These are phyloP conservation scores for Urochloa ruziziensis DNA, from an alignment of 176 grass and related monocot genomes.

Conservation along the genomic window DNA sequence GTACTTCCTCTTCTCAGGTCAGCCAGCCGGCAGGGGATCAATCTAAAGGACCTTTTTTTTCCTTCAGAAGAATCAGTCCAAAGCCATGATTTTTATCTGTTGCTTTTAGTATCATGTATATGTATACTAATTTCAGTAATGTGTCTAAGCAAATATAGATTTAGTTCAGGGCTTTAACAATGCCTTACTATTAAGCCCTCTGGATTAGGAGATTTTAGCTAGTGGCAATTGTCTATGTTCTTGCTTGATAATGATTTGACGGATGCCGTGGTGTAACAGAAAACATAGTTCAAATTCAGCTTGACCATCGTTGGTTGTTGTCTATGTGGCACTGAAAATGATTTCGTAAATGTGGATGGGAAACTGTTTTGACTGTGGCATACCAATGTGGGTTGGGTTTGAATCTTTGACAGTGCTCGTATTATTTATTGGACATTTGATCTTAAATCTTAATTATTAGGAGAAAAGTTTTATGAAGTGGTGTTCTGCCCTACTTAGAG, in stretches of 20 bases:
- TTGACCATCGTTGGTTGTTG: not conserved
- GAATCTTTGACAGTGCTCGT: not conserved
- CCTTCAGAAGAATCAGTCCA: too few relatives aligned
- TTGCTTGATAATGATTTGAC: not conserved
- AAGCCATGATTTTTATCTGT: not conserved
- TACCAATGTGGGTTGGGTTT: slow-evolving; percentile 16
- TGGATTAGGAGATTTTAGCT: not conserved
- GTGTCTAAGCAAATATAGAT: not conserved
- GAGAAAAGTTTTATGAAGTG: not conserved
- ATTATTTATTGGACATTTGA: slow-evolving; percentile 5
- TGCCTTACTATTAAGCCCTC: not conserved
- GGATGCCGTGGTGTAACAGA: not conserved
- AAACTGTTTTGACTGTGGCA: not conserved
- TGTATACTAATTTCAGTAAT: slow-evolving; percentile 10
- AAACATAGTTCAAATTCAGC: not conserved
- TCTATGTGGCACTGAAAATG: not conserved
- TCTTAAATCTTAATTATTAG: slow-evolving; percentile 8
- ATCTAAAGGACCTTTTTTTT: not conserved
- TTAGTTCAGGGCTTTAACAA: not conserved
- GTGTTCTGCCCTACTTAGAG: not conserved
- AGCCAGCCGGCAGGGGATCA: not conserved
- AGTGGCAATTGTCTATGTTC: not conserved
- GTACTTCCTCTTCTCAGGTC: slow-evolving; percentile 84
- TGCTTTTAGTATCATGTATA: not conserved
- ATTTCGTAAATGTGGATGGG: not conserved